A percentile compares a stretch with the other conserved stretches of the same genome.
phyloP scores from a whole-genome alignment of 768 basidiomycete genomes.

The Pisolithus marmoratus region DNA sequence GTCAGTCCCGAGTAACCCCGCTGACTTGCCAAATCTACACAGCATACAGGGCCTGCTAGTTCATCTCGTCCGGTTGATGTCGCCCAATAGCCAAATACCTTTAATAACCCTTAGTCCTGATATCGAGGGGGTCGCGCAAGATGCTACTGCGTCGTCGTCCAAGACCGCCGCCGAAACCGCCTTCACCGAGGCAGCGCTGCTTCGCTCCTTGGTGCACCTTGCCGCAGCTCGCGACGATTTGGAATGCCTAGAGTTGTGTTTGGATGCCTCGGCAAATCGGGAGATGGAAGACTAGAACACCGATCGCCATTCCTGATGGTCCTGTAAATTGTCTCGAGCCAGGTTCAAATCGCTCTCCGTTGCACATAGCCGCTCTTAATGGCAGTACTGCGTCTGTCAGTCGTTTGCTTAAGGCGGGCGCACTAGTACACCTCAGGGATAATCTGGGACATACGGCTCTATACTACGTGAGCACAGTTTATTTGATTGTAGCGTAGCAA shows the following conservation, averaged over 20 bases:
- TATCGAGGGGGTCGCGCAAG: conserved; percentile 35
- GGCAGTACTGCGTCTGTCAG: conserved; percentile 42
- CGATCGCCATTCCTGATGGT: conserved; percentile 48
- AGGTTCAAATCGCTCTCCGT: conserved; percentile 65
- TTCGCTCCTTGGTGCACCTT: conserved; percentile 75
- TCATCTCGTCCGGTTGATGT: conserved; percentile 62
- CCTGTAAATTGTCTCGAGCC: conserved; percentile 68
- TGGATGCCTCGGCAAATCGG: conserved; percentile 28
- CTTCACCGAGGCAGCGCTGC: conserved; percentile 61
- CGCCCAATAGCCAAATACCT: conserved; percentile 31
- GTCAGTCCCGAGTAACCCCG: conserved; percentile 38
- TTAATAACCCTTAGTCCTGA: conserved; percentile 30
- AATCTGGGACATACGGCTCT: conserved; percentile 75
- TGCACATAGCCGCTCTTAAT: conserved; percentile 75
- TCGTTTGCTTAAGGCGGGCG: conserved; percentile 63
- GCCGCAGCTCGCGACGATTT: conserved; percentile 69
- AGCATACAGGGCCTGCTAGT: conserved; percentile 60
- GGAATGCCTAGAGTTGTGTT: conserved; percentile 56
- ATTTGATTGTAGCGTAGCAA: neutral
- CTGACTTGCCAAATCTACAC: conserved; percentile 43
- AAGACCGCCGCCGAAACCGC: conserved; percentile 74
- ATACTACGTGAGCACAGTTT: conserved; percentile 57
- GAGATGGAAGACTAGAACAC: conserved; percentile 16
- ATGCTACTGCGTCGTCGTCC: conserved; percentile 61
- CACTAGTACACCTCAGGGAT: conserved; percentile 79